Conservation (phyloP, 2,329 filamentous ascomycete species). For the Neurospora sp. region DNA sequence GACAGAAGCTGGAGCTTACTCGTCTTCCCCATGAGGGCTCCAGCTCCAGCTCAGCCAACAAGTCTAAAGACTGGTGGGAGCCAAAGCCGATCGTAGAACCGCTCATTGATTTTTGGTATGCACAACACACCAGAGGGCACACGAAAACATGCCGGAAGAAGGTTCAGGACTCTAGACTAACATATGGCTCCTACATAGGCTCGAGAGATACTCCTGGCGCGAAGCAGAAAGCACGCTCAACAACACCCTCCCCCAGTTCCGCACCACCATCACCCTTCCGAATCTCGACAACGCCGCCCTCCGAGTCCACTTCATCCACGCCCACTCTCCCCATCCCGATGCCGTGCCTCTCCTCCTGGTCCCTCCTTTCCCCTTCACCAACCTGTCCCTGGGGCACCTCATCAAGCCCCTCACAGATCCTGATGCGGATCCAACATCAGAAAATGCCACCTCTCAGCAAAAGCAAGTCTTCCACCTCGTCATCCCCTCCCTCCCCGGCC, state of each 20-base stretch:
- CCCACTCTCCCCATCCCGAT: constrained; percentile 38
- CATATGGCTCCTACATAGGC: constrained; percentile 32
- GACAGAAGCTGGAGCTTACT: constrained; percentile 56
- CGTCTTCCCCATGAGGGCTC: constrained; percentile 50
- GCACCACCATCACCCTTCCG: constrained; percentile 40
- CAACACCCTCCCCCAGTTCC: constrained; percentile 49
- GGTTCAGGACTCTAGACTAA: not conserved
- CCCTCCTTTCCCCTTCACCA: constrained; percentile 56
- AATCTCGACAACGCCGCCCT: constrained; percentile 29
- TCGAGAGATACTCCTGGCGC: constrained; percentile 57
- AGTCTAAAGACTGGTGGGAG: constrained; percentile 44
- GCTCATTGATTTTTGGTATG: constrained; percentile 54
- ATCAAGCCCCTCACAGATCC: constrained; percentile 45
- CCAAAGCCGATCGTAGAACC: constrained; percentile 54
- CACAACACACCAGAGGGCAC: constrained; percentile 3
- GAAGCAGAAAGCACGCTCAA: constrained; percentile 49
- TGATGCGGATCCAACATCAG: constrained; percentile 25
- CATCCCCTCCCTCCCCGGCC: constrained; percentile 53
- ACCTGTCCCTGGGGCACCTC: constrained; percentile 48
- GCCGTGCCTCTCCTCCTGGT: constrained; percentile 55
- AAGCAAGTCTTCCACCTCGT: constrained; percentile 54
- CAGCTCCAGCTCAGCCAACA: constrained; percentile 41
- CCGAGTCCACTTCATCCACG: constrained; percentile 56
- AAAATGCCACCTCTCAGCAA: constrained; percentile 7
- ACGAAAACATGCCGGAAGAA: not conserved